These are phyloP conservation scores for Secale cereale DNA, from an alignment of 176 grass and related monocot genomes.

Conservation along the genomic window DNA sequence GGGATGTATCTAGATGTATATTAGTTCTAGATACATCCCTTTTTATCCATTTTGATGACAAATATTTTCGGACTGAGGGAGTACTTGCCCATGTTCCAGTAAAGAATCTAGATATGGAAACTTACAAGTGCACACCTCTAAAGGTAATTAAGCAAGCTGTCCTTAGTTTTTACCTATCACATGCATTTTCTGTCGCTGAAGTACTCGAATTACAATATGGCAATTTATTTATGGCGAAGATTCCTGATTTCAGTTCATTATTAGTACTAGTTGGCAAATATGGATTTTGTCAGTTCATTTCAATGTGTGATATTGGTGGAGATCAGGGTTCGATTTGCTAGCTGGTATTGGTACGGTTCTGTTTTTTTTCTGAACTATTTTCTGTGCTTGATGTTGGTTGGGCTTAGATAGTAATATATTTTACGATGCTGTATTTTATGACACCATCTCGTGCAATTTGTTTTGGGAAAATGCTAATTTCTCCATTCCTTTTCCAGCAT, in stretches of 20 bases:
- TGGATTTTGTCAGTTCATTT: not conserved
- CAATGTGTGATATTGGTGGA: not conserved
- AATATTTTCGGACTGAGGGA: too few relatives aligned
- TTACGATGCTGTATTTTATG: not conserved
- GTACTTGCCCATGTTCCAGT: not conserved
- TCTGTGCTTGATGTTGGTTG: not conserved
- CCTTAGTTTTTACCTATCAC: not conserved
- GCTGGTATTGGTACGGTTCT: not conserved
- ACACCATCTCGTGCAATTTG: not conserved
- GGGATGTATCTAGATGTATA: too few relatives aligned
- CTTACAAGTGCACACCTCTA: not conserved
- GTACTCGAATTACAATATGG: not conserved
- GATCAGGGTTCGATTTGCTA: not conserved
- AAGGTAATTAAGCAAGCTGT: not conserved
- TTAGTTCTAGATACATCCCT: too few relatives aligned
- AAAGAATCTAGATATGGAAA: not conserved
- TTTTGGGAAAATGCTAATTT: not conserved
- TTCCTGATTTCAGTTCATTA: not conserved
- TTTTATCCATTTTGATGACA: too few relatives aligned
- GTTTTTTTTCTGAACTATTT: not conserved
- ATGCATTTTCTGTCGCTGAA: not conserved
- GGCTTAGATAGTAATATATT: not conserved
- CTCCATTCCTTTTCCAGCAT: slow-evolving; percentile 40
- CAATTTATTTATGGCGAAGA: not conserved
- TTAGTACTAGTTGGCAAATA: not conserved